Conservation (phyloP, 768 basidiomycete species). For the Termitomyces sp. region DNA sequence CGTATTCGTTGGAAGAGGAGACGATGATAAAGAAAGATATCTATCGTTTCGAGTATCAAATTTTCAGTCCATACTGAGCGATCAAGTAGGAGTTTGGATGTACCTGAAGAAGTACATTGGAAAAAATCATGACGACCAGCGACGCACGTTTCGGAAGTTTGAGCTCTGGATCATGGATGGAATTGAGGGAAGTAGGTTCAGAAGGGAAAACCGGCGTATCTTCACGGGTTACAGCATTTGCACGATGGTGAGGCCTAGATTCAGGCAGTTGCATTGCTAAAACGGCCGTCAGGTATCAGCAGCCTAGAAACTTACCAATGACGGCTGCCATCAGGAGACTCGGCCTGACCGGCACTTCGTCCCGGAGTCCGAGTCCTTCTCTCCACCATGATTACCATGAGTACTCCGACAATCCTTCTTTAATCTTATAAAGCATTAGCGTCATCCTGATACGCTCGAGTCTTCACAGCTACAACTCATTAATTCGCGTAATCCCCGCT, state of each 20-base stretch:
- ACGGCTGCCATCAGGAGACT: too few species aligned
- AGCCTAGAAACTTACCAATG: too few species aligned
- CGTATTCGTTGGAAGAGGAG: conserved; percentile 60
- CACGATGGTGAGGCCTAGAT: background rate
- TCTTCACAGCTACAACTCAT: too few species aligned
- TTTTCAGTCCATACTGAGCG: background rate
- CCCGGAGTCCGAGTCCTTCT: too few species aligned
- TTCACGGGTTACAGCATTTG: background rate
- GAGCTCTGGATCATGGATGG: conserved; percentile 26
- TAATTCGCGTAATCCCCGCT: too few species aligned
- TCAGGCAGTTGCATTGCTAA: background rate
- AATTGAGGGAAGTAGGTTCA: background rate
- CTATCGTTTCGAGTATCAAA: conserved; percentile 23
- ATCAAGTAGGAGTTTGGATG: background rate
- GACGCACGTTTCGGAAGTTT: conserved; percentile 44
- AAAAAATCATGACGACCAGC: conserved; percentile 36
- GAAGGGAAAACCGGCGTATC: background rate
- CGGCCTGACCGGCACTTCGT: too few species aligned
- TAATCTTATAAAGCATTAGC: too few species aligned
- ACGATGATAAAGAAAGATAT: conserved; percentile 66
- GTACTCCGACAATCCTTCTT: too few species aligned
- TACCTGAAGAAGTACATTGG: conserved; percentile 27
- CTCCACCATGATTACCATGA: too few species aligned
- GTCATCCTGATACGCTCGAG: too few species aligned
- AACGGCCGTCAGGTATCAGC: background rate